Evolutionary conservation across 805 yeast species (phyloP).

Genomic region (Schwanniomyces pseudopolymorphus): DNA sequence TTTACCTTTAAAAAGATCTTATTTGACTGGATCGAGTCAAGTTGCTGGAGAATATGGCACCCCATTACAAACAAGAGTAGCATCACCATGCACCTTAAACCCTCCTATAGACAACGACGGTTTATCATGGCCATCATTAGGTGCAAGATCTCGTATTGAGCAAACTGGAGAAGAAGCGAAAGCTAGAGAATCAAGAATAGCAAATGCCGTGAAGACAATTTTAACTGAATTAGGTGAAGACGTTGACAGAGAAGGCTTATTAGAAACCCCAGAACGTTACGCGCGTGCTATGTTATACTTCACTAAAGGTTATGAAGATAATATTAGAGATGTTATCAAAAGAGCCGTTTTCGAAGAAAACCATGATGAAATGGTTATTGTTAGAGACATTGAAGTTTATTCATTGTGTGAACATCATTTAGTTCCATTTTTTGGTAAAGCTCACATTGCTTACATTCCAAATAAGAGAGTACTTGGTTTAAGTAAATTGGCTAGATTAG

Average conservation of each 20-base stretch:
- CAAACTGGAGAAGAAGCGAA: constrained; percentile 63
- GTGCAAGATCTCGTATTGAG: constrained; percentile 76
- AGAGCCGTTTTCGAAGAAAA: constrained; percentile 97
- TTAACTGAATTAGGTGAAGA: constrained; percentile 90
- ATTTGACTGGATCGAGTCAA: constrained; percentile 13
- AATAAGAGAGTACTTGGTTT: constrained; percentile 89
- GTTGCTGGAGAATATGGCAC: constrained; percentile 31
- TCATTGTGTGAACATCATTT: constrained; percentile 96
- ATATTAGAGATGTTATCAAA: constrained; percentile 86
- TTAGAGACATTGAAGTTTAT: constrained; percentile 87
- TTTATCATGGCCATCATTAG: constrained; percentile 88
- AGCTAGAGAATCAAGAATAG: constrained; percentile 72
- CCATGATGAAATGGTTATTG: constrained; percentile 99
- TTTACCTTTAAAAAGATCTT: constrained; percentile 22
- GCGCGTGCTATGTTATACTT: constrained; percentile 95
- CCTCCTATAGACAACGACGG: constrained; percentile 92
- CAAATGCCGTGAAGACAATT: constrained; percentile 78
- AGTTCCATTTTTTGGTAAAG: constrained; percentile 96
- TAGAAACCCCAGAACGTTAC: constrained; percentile 93
- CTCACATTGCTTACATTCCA: constrained; percentile 97
- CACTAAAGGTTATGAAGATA: constrained; percentile 96
- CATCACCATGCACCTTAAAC: constrained; percentile 76
- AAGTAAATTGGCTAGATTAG: constrained; percentile 89
- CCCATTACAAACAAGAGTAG: constrained; percentile 73
- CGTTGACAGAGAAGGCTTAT: constrained; percentile 78